Percentiles rank a stretch among this genome's conserved stretches.
Evolutionary conservation across 345 rosid genomes (phyloP).

Genomic region (Gossypium sturtianum): DNA sequence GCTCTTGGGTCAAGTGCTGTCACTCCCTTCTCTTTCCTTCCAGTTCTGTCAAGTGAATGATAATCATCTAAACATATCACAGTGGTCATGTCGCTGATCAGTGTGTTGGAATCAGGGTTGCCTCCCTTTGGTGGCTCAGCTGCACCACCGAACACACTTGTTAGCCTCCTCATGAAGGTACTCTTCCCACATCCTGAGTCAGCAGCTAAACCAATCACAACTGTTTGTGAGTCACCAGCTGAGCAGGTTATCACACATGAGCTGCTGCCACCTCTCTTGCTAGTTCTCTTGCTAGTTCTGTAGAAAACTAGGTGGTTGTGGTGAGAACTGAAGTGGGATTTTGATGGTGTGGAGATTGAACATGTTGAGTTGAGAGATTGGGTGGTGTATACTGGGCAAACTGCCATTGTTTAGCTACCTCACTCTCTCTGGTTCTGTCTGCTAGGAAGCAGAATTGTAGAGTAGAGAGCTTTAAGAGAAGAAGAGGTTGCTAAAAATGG

Average conservation of each 20-base stretch:
- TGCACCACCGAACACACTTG: constrained; percentile 92
- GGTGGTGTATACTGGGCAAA: constrained; percentile 63
- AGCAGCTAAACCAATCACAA: constrained; percentile 90
- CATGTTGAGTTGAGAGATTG: constrained; percentile 64
- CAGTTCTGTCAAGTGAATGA: constrained; percentile 81
- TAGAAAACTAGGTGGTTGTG: constrained; percentile 46
- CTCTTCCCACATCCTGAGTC: constrained; percentile 98
- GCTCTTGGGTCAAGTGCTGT: constrained; percentile 95
- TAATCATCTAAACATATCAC: constrained; percentile 93
- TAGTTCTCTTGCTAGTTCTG: constrained; percentile 27
- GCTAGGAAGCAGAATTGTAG: background rate
- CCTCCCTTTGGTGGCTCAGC: constrained; percentile 95
- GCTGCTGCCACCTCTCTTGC: constrained; percentile 22
- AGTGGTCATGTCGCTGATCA: constrained; percentile 82
- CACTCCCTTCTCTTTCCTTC: constrained; percentile 87
- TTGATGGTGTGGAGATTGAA: constrained; percentile 48
- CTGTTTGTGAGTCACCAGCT: constrained; percentile 42
- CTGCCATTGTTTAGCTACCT: constrained; percentile 47
- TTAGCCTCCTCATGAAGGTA: constrained; percentile 86
- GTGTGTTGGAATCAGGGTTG: constrained; percentile 94
- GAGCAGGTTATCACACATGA: constrained; percentile 51
- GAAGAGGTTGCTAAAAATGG: constrained; percentile 23
- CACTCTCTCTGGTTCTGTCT: constrained; percentile 1
- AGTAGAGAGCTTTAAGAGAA: constrained; percentile 5
- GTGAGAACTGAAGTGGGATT: constrained; percentile 39